Evolutionary conservation across 2,329 filamentous ascomycete genomes (phyloP).

Genomic region (Phyllosticta capitalensis): DNA sequence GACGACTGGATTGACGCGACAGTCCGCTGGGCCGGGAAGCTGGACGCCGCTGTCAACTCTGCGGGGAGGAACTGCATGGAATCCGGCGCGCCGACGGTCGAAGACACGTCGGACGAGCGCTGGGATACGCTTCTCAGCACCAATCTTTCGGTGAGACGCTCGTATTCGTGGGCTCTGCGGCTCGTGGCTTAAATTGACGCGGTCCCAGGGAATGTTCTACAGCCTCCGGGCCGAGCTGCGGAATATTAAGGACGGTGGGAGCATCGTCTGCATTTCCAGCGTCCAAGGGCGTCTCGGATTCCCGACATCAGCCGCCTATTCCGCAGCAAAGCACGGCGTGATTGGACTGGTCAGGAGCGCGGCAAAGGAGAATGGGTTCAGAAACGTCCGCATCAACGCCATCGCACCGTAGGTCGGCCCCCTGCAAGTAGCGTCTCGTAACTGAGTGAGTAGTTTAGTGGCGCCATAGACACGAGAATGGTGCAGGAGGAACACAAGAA

Average conservation of each 20-base stretch:
- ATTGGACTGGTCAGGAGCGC: constrained; percentile 25
- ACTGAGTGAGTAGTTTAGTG: too few species aligned
- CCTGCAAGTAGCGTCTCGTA: neutral
- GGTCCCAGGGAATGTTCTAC: constrained; percentile 6
- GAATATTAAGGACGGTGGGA: constrained; percentile 26
- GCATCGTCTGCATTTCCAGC: constrained; percentile 33
- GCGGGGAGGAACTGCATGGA: constrained; percentile 28
- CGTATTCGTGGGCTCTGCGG: constrained; percentile 8
- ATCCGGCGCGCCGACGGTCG: constrained; percentile 30
- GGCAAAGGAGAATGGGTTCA: constrained; percentile 27
- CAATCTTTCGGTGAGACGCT: constrained; percentile 21
- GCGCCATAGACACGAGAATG: constrained; percentile 20
- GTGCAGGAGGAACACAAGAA: neutral
- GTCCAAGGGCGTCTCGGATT: constrained; percentile 39
- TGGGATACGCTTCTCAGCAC: constrained; percentile 25
- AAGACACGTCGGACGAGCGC: constrained; percentile 23
- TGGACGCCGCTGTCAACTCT: constrained; percentile 33
- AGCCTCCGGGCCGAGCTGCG: constrained; percentile 20
- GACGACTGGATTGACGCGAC: constrained; percentile 28
- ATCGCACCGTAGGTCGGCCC: constrained; percentile 29
- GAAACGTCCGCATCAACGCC: constrained; percentile 30
- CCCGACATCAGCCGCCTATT: constrained; percentile 16
- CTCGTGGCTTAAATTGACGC: neutral
- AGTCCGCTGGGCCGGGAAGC: constrained; percentile 22
- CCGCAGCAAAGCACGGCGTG: constrained; percentile 13